phyloP scores from a whole-genome alignment of 164 flowering plant species.

The Berberis thunbergii region DNA sequence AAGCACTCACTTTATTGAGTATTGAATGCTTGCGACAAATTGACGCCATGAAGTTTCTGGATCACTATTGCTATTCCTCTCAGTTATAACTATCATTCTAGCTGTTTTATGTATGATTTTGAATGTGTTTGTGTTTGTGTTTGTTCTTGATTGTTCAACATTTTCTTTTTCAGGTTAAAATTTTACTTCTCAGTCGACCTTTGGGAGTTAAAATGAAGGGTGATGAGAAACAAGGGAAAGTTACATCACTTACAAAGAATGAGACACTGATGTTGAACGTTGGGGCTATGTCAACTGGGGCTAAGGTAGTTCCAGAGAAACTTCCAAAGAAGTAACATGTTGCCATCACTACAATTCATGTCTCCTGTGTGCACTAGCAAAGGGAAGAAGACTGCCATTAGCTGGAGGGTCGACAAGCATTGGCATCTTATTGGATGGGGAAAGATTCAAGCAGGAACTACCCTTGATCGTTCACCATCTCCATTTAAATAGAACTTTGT shows the following conservation, averaged over 20 bases:
- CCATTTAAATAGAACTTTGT: conserved; percentile 28
- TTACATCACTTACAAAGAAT: conserved; percentile 58
- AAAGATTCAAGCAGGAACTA: conserved; percentile 73
- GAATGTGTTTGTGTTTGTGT: neutral
- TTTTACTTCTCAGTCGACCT: conserved; percentile 70
- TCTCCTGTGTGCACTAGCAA: conserved; percentile 89
- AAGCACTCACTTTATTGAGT: neutral
- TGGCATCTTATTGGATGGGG: conserved; percentile 98
- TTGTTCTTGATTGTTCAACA: neutral
- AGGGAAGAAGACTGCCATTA: conserved; percentile 87
- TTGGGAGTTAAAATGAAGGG: conserved; percentile 88
- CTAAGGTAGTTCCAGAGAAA: conserved; percentile 72
- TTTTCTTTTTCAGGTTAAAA: conserved; percentile 50
- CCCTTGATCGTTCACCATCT: conserved; percentile 72
- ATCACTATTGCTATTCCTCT: no score
- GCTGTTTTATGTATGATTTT: no score
- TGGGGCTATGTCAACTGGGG: conserved; percentile 94
- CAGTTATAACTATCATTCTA: no score
- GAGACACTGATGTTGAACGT: conserved; percentile 91
- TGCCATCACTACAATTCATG: conserved; percentile 69
- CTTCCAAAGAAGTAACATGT: conserved; percentile 78
- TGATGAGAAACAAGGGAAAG: conserved; percentile 76
- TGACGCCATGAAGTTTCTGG: no score
- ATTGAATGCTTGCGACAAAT: neutral
- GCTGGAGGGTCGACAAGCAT: conserved; percentile 73